A percentile compares a stretch with the other conserved stretches of the same genome.
Conservation (phyloP, 768 basidiomycete species). For the Phlegmacium glaucopus region DNA sequence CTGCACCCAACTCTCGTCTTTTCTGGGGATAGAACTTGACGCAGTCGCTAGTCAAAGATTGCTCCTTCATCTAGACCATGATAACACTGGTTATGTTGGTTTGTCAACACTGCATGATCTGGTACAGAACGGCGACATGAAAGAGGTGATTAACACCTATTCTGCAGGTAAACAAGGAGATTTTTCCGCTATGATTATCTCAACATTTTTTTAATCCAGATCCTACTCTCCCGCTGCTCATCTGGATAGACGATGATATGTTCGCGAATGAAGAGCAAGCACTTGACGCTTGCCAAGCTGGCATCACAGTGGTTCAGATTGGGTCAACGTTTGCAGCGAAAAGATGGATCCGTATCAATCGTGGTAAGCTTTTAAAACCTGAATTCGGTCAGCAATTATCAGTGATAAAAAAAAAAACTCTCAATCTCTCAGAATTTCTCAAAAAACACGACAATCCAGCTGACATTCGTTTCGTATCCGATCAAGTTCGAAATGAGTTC, state of each 20-base stretch:
- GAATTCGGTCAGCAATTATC: conserved; percentile 17
- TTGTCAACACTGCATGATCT: conserved; percentile 16
- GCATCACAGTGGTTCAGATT: conserved; percentile 19
- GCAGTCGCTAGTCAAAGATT: conserved; percentile 16
- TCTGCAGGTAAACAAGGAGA: conserved; percentile 6
- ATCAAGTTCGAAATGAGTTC: conserved; percentile 8
- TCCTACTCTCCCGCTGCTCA: conserved; percentile 16
- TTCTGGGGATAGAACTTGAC: conserved; percentile 16
- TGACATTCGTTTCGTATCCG: conserved; percentile 9
- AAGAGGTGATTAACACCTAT: conserved; percentile 16
- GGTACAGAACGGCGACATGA: conserved; percentile 17
- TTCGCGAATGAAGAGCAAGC: conserved; percentile 13
- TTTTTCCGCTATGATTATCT: not conserved
- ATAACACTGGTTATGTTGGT: conserved; percentile 18
- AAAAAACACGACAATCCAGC: conserved; percentile 6
- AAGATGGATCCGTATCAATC: conserved; percentile 23
- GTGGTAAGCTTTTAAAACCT: no score
- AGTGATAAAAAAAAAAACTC: not conserved
- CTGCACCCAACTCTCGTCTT: conserved; percentile 14
- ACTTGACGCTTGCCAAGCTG: conserved; percentile 12
- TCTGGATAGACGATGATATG: conserved; percentile 25
- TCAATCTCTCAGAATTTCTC: conserved; percentile 3
- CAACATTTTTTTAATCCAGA: not conserved
- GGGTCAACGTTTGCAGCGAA: conserved; percentile 20
- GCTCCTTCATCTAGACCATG: conserved; percentile 22